Evolutionary conservation across 768 basidiomycete species (phyloP).

Genomic region (Auricularia auricula-judae): DNA sequence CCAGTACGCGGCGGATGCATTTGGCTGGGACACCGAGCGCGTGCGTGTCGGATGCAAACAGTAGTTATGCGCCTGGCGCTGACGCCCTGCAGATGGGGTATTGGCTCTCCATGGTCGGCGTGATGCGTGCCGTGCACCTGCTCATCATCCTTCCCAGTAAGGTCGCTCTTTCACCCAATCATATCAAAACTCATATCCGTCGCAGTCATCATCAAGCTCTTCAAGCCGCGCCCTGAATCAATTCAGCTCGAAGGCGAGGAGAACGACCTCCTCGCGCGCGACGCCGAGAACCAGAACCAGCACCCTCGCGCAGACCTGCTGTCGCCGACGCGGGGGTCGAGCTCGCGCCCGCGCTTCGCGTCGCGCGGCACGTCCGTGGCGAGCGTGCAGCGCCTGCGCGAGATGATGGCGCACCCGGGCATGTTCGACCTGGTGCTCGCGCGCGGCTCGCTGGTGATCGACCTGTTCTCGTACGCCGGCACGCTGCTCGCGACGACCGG

Average conservation of each 20-base stretch:
- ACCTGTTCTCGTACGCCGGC: constrained; percentile 37
- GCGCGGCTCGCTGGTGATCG: constrained; percentile 47
- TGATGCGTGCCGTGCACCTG: constrained; percentile 43
- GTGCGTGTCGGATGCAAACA: constrained; percentile 20
- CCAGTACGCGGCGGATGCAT: constrained; percentile 51
- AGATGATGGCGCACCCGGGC: constrained; percentile 15
- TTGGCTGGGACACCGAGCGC: constrained; percentile 56
- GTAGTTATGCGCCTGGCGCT: no score
- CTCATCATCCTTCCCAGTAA: constrained; percentile 50
- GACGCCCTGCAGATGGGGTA: constrained; percentile 48
- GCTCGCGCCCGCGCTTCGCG: constrained; percentile 6
- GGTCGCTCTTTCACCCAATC: constrained; percentile 8
- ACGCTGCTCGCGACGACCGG: constrained; percentile 39
- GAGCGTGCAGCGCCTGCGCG: background rate
- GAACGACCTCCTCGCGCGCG: background rate
- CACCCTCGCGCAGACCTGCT: background rate
- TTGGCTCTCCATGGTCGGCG: constrained; percentile 47
- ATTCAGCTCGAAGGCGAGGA: constrained; percentile 12
- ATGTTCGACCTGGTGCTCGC: constrained; percentile 62
- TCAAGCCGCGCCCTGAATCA: constrained; percentile 31
- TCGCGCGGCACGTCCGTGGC: constrained; percentile 9
- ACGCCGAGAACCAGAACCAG: no score
- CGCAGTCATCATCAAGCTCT: constrained; percentile 42
- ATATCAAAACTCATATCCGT: background rate
- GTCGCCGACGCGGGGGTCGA: constrained; percentile 7